These are phyloP conservation scores for Phyllosticta citriasiana DNA, from an alignment of 2,329 filamentous ascomycete genomes.

Conservation along the genomic window DNA sequence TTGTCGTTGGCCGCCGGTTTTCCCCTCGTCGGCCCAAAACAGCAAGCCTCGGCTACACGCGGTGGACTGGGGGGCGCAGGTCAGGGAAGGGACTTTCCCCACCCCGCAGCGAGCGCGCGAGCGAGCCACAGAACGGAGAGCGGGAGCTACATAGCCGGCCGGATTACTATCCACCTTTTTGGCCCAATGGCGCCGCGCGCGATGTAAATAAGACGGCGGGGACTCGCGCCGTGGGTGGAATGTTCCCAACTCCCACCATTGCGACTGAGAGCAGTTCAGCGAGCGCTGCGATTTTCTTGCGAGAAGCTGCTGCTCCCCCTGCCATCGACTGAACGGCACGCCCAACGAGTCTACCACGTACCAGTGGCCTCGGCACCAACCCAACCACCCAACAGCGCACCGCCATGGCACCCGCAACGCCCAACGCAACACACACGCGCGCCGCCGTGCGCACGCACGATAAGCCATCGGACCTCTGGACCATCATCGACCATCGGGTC, in stretches of 20 bases:
- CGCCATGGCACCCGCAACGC: neutral
- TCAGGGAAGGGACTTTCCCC: neutral
- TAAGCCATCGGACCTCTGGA: constrained; percentile 66
- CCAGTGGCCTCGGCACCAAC: neutral
- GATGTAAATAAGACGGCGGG: neutral
- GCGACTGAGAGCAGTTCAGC: too few species aligned
- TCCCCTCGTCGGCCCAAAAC: neutral
- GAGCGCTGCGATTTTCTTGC: too few species aligned
- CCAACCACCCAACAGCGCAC: neutral
- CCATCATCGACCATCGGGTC: constrained; percentile 76
- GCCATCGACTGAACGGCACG: too few species aligned
- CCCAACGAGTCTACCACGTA: neutral
- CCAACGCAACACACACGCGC: constrained; percentile 30
- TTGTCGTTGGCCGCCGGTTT: too few species aligned
- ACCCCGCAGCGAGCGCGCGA: neutral
- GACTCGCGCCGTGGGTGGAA: neutral
- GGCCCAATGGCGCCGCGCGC: neutral
- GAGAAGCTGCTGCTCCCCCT: too few species aligned
- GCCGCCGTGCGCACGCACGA: constrained; percentile 65
- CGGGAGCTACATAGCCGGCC: neutral
- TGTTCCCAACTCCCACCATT: too few species aligned
- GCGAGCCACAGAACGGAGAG: neutral
- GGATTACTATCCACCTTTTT: neutral
- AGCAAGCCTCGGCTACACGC: neutral
- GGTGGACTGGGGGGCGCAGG: too few species aligned